These are phyloP conservation scores for Filosporella fistucella DNA, from an alignment of 495 filamentous ascomycete species.

Conservation along the genomic window DNA sequence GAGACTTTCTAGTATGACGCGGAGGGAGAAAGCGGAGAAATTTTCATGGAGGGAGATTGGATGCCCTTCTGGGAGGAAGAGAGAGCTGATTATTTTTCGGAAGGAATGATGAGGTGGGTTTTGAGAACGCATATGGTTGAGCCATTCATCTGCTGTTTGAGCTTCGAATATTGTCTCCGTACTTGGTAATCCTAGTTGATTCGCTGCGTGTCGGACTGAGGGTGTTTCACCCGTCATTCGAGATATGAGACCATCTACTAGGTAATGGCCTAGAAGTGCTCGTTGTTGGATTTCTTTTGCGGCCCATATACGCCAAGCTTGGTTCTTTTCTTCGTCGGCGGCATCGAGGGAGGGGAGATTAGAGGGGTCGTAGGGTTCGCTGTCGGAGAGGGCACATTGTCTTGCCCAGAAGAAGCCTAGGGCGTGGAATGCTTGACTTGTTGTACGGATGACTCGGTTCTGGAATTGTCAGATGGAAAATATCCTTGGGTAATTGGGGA, in stretches of 20 bases:
- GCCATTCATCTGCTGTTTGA: constrained; percentile 38
- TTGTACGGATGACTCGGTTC: constrained; percentile 40
- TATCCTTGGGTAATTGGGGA: background rate
- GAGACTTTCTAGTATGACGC: constrained; percentile 41
- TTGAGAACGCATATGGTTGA: constrained; percentile 32
- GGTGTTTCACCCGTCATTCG: constrained; percentile 41
- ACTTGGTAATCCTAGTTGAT: constrained; percentile 35
- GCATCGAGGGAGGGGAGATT: constrained; percentile 30
- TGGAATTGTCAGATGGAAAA: constrained; percentile 5
- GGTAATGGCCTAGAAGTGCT: constrained; percentile 41
- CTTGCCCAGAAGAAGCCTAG: constrained; percentile 46
- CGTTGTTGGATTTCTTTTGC: constrained; percentile 44
- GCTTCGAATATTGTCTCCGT: constrained; percentile 41
- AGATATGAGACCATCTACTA: constrained; percentile 42
- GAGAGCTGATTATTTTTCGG: constrained; percentile 34
- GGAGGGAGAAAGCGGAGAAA: constrained; percentile 38
- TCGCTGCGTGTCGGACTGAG: constrained; percentile 39
- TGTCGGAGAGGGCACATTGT: constrained; percentile 41
- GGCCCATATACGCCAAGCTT: constrained; percentile 40
- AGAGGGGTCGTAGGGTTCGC: constrained; percentile 7
- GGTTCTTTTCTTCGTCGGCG: constrained; percentile 32
- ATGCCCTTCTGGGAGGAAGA: constrained; percentile 34
- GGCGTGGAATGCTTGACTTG: constrained; percentile 42
- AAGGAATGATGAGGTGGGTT: constrained; percentile 33
- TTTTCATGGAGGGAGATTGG: constrained; percentile 13